Base-by-base conservation (phyloP, 768 basidiomycete species). In the Artomyces pyxidatus region DNA sequence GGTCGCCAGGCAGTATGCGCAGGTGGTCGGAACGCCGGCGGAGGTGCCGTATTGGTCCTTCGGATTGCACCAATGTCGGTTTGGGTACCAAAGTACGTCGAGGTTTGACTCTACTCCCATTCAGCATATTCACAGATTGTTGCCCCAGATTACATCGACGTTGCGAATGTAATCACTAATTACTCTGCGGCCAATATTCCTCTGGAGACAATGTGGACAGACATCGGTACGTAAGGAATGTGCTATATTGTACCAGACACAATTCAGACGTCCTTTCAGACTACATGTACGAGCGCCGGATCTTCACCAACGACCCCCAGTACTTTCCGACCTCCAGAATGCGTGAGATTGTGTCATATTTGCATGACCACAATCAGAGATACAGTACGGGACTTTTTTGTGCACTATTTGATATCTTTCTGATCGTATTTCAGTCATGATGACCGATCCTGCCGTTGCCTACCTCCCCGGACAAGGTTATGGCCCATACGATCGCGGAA, bases 161-260 rank as follows among this genome's bases (percentile, higher is more conserved):
- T 85, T 1, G 76, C 81, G 0, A 63, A 68, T 29, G 83, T 85
- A 4, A 77, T 85, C 48, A 63, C 73, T 0, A 80, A 75, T 59
- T 85, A 85, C 53, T 73, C 78, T 1, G 71, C 65, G 1, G 80
- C 81, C 0, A 60, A 64, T 4, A 85, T 87, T 46, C 84, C 83
- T 6, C 71, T 85, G 3, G 83, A 87, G 62, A 84, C 83, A 0
- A 85, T 85, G 83, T 85, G 83, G 83, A 83, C 83, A 2, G 84
- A 85, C 61, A 86, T 86, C 29, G 81, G 81, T 76, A 56, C 26
- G 56, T 56, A n/a, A 25, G 55, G 17, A 30, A 23, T n/a, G 37
- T 42, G 22, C 16, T 16, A 42, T 21, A 4, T 17, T 17, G 7
- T 4, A 38, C 14, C 14, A 12, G 22, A 10, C 30, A 8, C 17